Base-by-base conservation (phyloP, 805 yeast species). In the Saturnispora silvae region DNA sequence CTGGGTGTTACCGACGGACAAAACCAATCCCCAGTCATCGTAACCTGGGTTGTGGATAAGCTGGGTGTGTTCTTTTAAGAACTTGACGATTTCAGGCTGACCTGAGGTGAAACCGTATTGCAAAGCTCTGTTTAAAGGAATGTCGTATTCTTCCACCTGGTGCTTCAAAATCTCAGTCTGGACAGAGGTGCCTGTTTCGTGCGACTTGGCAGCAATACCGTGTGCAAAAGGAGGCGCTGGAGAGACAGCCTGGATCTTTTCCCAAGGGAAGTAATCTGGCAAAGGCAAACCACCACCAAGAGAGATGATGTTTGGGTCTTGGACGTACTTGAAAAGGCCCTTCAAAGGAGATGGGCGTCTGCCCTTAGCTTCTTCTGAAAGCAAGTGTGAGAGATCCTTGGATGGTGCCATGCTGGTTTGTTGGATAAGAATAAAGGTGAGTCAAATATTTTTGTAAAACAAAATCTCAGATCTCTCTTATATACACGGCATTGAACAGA, bases 211-310 rank as follows among this genome's bases (percentile, higher is more conserved):
- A 24, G 78, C 83, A 44, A 84, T 81, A 38, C 96, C 96, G 20
- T 75, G 67, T 11, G 65, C 51, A 56, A 86, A 89, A 2, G 95
- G 94, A 17, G 92, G 81, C 10, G 75, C 67, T 40, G 95, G 94
- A 5, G 85, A 66, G 39, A 73, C 74, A 11, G 81, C 79, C 17
- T 68, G 56, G 40, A 89, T 57, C 46, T 75, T 72, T 51, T 86
- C 84, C 71, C 89, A 84, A 31, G 98, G 97, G 71, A 89, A 89
- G 61, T 83, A 81, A 45, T 81, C 89, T 19, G 95, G 65, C 56
- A 84, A 64, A 11, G 98, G 98, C 49, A 89, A 71, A 6, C 98
- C 98, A 50, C 97, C 98, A 38, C 96, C 97, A 39, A 89, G 71
- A 55, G 86, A 87, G 40, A 85, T 77, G 53, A 92, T 67, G 37